These are phyloP conservation scores for Ophiognomonia clavigignenti-juglandacearum DNA, from an alignment of 2,329 filamentous ascomycete genomes.

Conservation along the genomic window DNA sequence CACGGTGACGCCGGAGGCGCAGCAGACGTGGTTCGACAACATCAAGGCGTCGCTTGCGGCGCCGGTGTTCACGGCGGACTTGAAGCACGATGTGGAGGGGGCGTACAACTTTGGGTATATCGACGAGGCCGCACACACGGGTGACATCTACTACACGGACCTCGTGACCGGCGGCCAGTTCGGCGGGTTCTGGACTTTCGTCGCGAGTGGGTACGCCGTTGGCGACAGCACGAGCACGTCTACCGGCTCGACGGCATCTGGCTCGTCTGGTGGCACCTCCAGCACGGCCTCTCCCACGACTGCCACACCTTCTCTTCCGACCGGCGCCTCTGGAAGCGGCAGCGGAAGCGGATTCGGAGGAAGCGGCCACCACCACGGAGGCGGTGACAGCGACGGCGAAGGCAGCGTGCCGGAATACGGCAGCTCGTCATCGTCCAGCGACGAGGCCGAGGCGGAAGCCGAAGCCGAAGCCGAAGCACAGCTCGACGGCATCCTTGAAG, in stretches of 20 bases:
- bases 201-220: slow-evolving; percentile 42
- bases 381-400: neutral
- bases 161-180: slow-evolving; percentile 34
- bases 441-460: neutral
- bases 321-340: neutral
- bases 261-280: neutral
- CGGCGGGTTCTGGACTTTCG: slow-evolving; percentile 54
- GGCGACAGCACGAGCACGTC: slow-evolving; percentile 22
- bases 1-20: slow-evolving; percentile 21
- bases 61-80: slow-evolving; percentile 51
- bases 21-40: slow-evolving; percentile 33
- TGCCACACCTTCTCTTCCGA: neutral
- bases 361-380: neutral
- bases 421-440: neutral
- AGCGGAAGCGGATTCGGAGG: neutral
- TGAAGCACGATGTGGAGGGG: slow-evolving; percentile 30
- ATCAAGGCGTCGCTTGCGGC: slow-evolving; percentile 23
- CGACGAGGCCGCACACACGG: slow-evolving; percentile 48
- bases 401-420: neutral
- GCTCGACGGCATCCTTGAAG: slow-evolving; percentile 1
- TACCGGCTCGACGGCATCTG: too few relatives aligned
- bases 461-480: neutral
- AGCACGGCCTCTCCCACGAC: neutral
- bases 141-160: slow-evolving; percentile 44
- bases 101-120: slow-evolving; percentile 55